Percentiles rank a stretch among this genome's conserved stretches.
phyloP scores from a whole-genome alignment of 2,329 filamentous ascomycete genomes.

The Rutstroemia sp. region DNA sequence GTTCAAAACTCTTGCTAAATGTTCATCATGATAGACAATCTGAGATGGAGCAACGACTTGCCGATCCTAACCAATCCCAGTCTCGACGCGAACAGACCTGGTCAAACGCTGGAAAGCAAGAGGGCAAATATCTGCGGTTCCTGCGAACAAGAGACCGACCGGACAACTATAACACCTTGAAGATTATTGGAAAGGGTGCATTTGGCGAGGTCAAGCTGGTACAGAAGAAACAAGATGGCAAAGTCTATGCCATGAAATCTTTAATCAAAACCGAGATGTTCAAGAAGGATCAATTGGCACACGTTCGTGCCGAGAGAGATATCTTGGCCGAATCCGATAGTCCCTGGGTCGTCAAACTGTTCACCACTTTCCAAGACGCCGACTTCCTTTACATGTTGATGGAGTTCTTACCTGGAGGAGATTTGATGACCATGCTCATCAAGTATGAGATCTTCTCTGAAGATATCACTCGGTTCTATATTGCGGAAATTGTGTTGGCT shows the following conservation, averaged over 20 bases:
- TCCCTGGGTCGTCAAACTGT: slow-evolving; percentile 97
- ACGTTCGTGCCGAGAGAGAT: slow-evolving; percentile 95
- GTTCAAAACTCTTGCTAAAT: neutral
- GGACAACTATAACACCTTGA: slow-evolving; percentile 91
- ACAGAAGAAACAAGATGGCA: slow-evolving; percentile 90
- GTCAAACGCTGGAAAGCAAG: slow-evolving; percentile 76
- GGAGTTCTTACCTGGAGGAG: slow-evolving; percentile 97
- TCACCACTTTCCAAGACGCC: slow-evolving; percentile 93
- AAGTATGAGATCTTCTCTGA: slow-evolving; percentile 99
- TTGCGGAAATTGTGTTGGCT: slow-evolving; percentile 95
- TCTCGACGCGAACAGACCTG: slow-evolving; percentile 77
- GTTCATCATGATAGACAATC: slow-evolving; percentile 56
- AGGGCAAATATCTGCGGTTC: slow-evolving; percentile 90
- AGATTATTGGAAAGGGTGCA: slow-evolving; percentile 97
- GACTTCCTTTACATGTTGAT: slow-evolving; percentile 98
- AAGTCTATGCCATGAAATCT: slow-evolving; percentile 97
- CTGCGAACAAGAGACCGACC: slow-evolving; percentile 87
- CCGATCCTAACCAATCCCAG: slow-evolving; percentile 67
- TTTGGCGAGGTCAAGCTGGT: slow-evolving; percentile 98
- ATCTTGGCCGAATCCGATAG: slow-evolving; percentile 99
- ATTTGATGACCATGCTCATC: slow-evolving; percentile 99
- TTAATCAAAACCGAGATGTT: slow-evolving; percentile 99
- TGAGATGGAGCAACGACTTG: slow-evolving; percentile 81
- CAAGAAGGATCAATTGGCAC: slow-evolving; percentile 95
- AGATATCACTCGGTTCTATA: slow-evolving; percentile 98